Percentiles rank a stretch among this genome's conserved stretches.
Conservation (phyloP, 2,329 filamentous ascomycete species). For the Colletotrichum euphorbiae region DNA sequence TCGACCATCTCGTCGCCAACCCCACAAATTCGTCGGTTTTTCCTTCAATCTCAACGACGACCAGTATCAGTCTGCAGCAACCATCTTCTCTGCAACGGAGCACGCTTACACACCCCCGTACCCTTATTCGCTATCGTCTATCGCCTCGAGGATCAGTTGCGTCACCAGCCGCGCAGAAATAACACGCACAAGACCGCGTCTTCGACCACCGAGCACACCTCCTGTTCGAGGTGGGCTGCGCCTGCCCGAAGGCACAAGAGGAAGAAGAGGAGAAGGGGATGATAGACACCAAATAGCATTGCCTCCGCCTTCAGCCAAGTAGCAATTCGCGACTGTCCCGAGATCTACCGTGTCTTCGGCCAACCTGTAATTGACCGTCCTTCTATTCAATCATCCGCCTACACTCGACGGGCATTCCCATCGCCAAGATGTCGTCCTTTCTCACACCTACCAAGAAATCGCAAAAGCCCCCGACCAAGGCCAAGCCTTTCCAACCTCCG, state of each 20-base stretch:
- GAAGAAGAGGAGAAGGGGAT: constrained; percentile 8
- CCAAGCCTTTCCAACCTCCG: constrained; percentile 58
- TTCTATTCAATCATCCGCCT: background rate
- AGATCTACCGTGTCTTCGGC: background rate
- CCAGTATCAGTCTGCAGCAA: constrained; percentile 35
- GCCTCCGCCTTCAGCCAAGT: background rate
- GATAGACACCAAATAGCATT: background rate
- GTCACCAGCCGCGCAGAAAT: background rate
- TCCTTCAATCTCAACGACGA: constrained; percentile 41
- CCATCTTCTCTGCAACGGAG: constrained; percentile 5
- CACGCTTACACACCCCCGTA: constrained; percentile 28
- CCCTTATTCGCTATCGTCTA: constrained; percentile 6
- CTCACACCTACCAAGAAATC: constrained; percentile 55
- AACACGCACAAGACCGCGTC: constrained; percentile 14
- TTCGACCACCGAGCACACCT: constrained; percentile 9
- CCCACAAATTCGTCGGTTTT: constrained; percentile 42
- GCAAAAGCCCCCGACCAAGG: constrained; percentile 45
- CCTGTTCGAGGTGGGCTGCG: constrained; percentile 13
- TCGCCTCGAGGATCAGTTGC: background rate
- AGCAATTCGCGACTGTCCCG: background rate
- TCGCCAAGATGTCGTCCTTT: constrained; percentile 59
- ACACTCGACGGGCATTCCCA: background rate
- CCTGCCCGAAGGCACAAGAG: constrained; percentile 23
- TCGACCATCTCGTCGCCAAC: constrained; percentile 46
- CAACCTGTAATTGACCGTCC: background rate